A percentile compares a stretch with the other conserved stretches of the same genome.
phyloP scores from a whole-genome alignment of 108 stramenopile genomes.

The Skeletonema marinoi region DNA sequence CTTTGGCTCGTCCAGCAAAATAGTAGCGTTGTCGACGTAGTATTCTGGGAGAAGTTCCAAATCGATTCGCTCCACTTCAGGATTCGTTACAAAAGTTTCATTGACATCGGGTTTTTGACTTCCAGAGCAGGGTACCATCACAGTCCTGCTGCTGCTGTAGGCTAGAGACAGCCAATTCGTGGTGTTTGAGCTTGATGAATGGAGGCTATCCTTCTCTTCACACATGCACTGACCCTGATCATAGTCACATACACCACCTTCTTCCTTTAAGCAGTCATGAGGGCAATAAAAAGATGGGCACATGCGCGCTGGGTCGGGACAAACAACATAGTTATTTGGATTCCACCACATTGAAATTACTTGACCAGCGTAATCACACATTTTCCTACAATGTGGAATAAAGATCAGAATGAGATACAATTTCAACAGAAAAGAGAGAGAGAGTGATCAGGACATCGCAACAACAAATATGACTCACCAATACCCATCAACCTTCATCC shows the following conservation, averaged over 20 bases:
- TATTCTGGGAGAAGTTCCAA: constrained; percentile 40
- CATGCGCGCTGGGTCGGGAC: constrained; percentile 72
- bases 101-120: constrained; percentile 12
- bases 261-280: constrained; percentile 73
- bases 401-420: not conserved
- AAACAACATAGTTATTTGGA: constrained; percentile 56
- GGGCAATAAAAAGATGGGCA: constrained; percentile 87
- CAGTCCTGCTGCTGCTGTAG: constrained; percentile 13
- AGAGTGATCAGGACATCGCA: not conserved
- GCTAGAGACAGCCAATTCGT: constrained; percentile 26
- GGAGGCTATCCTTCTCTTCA: constrained; percentile 12
- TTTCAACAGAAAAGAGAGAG: not conserved
- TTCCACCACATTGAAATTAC: constrained; percentile 57
- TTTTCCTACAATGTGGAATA: constrained; percentile 8
- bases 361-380: constrained; percentile 64
- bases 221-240: constrained; percentile 70
- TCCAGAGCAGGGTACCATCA: constrained; percentile 43
- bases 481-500: constrained; percentile 64
- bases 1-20: constrained; percentile 38
- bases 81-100: not conserved
- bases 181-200: constrained; percentile 2
- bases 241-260: constrained; percentile 72
- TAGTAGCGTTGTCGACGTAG: constrained; percentile 42
- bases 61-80: constrained; percentile 38
- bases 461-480: constrained; percentile 43